Conservation (phyloP, 2,329 filamentous ascomycete species). For the Scedosporium minutisporum region DNA sequence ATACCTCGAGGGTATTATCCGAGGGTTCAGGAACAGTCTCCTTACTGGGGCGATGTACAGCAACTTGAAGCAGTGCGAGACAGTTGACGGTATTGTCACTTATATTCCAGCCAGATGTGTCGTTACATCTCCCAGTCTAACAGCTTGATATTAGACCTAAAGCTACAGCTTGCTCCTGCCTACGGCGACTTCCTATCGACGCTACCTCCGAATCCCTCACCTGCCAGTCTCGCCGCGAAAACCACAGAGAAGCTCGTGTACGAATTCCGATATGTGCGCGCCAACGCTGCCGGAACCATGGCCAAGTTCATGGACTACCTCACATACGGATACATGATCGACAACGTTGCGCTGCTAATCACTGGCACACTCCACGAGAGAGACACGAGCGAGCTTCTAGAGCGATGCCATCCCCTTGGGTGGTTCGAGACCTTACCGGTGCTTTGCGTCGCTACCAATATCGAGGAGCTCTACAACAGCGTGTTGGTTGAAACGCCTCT, state of each 20-base stretch:
- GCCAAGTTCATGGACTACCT: slow-evolving; percentile 96
- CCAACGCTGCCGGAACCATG: slow-evolving; percentile 83
- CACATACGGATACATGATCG: slow-evolving; percentile 99
- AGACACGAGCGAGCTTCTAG: slow-evolving; percentile 88
- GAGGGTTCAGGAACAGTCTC: slow-evolving; percentile 90
- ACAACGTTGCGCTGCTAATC: slow-evolving; percentile 95
- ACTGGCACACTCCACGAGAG: slow-evolving; percentile 95
- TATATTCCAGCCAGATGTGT: slow-evolving; percentile 3
- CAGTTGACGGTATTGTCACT: slow-evolving; percentile 67
- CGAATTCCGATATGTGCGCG: slow-evolving; percentile 92
- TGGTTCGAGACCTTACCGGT: slow-evolving; percentile 99
- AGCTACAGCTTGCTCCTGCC: slow-evolving; percentile 90
- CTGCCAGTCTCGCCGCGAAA: slow-evolving; percentile 85
- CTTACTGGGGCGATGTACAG: slow-evolving; percentile 84
- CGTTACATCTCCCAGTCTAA: slow-evolving; percentile 3
- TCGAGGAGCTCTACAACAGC: slow-evolving; percentile 97
- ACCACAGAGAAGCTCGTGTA: slow-evolving; percentile 97
- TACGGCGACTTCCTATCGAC: slow-evolving; percentile 95
- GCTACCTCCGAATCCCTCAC: slow-evolving; percentile 92
- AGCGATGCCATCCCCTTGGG: slow-evolving; percentile 90
- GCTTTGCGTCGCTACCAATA: slow-evolving; percentile 94
- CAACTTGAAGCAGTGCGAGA: slow-evolving; percentile 97
- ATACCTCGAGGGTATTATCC: slow-evolving; percentile 94
- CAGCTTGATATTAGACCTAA: slow-evolving; percentile 59
- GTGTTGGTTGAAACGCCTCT: slow-evolving; percentile 94